Evolutionary conservation across 1,139 yeast genomes (phyloP), one percentile per base, ranked within the genome.

Genomic region (Taphrina pruni): DNA sequence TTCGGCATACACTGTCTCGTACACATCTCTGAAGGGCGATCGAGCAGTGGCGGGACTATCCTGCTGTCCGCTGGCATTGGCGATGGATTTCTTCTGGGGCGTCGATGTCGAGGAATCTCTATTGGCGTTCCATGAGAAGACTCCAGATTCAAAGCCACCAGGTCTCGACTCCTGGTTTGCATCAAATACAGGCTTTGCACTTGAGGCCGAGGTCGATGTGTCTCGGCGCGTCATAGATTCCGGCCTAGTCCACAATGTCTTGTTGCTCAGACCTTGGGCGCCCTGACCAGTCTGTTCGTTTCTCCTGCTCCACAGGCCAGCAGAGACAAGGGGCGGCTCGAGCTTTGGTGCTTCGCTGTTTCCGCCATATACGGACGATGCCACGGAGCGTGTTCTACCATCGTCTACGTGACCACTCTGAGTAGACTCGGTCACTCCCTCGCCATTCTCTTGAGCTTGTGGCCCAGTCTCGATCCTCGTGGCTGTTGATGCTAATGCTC

Each of bases 51-150:
- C 8, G 2, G 7, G 5, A 11, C 36, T 4, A 8, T 50, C 36
- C 54, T 21, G 32, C 36, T 21, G 12, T 21, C 2, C 36, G n/a
- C 36, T 11, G 32, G 4, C 32, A 6, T 35, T 36, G 11, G 58
- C 17, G 6, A n/a, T 1, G 6, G 36, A 8, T 9, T n/a, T 32
- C 58, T 54, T 35, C 20, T 36, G 26, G 2, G 58, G 41, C 4
- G 58, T 54, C 43, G 58, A 17, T 35, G 43, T 7, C 7, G 58
- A 6, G 20, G 54, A 50, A 6, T 50, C 54, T 26, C 54, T 17
- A 17, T 41, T 38, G 8, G 62, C 62, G 26, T 58, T 58, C 60
- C 60, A 56, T 5, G 36, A 39, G 20, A 56, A 56, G 14, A 56
- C 8, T 5, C 60, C 60, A 7, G 60, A 56, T 17, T 56, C 60